These are phyloP conservation scores for Suhomyces terraborum DNA, from an alignment of 1,139 yeast species.

Conservation along the genomic window DNA sequence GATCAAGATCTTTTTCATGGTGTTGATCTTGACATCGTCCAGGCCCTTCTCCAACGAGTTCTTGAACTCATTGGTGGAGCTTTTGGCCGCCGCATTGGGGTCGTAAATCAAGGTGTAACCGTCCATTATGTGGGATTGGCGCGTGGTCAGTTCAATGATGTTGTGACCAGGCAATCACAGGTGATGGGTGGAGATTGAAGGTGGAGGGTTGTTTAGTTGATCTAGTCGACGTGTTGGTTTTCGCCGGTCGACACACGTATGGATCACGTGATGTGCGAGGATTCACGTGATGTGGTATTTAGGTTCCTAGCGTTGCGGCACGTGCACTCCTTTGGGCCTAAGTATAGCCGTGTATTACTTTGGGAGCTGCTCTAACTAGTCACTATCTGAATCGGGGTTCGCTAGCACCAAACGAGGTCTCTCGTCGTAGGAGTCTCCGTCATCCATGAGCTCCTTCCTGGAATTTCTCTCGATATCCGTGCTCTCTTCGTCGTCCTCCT, in stretches of 20 bases:
- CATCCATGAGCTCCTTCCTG: conserved; percentile 4
- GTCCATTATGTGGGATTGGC: conserved; percentile 7
- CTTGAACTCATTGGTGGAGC: conserved; percentile 76
- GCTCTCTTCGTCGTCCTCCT: conserved; percentile 22
- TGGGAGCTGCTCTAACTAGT: conserved; percentile 17
- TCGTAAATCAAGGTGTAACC: conserved; percentile 78
- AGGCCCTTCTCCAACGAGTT: conserved; percentile 83
- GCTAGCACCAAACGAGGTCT: conserved; percentile 61
- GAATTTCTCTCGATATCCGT: conserved; percentile 17
- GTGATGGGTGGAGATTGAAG: conserved; percentile 1
- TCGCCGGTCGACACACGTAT: conserved; percentile 6
- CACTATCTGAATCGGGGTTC: conserved; percentile 59
- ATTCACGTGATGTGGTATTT: conserved; percentile 1
- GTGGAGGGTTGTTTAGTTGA: conserved; percentile 8
- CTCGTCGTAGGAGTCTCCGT: conserved; percentile 37
- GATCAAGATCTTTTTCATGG: conserved; percentile 86
- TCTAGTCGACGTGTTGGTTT: conserved; percentile 17
- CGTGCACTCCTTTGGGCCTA: no score
- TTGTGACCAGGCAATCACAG: not conserved
- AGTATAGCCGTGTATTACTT: no score
- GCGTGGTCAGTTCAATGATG: not conserved
- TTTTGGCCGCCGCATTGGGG: conserved; percentile 70
- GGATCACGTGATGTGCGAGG: conserved; percentile 4
- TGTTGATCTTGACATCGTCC: conserved; percentile 83
- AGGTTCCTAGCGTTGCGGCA: no score